A percentile compares a stretch with the other conserved stretches of the same genome.
Conservation (phyloP, 495 filamentous ascomycete genomes). For the Neurospora discreta region DNA sequence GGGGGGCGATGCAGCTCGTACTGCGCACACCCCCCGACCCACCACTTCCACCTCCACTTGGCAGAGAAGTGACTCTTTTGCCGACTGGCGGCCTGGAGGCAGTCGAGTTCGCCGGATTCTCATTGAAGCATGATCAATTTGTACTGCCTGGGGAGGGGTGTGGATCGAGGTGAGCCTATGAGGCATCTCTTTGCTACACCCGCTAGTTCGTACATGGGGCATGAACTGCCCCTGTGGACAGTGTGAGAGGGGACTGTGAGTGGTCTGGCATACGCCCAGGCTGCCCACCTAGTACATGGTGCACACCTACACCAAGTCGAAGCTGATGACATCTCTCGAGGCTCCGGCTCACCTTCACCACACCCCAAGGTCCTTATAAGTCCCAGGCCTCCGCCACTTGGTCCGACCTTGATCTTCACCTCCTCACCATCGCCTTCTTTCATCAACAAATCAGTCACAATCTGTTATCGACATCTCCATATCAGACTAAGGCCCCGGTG, state of each 20-base stretch:
- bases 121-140: not conserved
- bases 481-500: not conserved
- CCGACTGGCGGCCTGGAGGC: not conserved
- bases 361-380: not conserved
- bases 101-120: not conserved
- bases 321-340: not conserved
- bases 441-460: not conserved
- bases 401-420: not conserved
- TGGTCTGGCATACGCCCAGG: not conserved
- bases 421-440: not conserved
- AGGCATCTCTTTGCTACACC: not conserved
- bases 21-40: not conserved
- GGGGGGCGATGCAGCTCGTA: not conserved
- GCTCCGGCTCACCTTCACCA: not conserved
- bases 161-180: not conserved
- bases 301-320: not conserved
- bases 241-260: not conserved
- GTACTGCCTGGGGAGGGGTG: not conserved
- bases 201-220: not conserved
- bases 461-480: not conserved
- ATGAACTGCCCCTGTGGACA: not conserved
- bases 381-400: not conserved
- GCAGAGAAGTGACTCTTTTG: not conserved
- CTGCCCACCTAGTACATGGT: not conserved
- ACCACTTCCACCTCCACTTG: not conserved